phyloP scores from a whole-genome alignment of 345 rosid genomes.

The Citrus maxima region DNA sequence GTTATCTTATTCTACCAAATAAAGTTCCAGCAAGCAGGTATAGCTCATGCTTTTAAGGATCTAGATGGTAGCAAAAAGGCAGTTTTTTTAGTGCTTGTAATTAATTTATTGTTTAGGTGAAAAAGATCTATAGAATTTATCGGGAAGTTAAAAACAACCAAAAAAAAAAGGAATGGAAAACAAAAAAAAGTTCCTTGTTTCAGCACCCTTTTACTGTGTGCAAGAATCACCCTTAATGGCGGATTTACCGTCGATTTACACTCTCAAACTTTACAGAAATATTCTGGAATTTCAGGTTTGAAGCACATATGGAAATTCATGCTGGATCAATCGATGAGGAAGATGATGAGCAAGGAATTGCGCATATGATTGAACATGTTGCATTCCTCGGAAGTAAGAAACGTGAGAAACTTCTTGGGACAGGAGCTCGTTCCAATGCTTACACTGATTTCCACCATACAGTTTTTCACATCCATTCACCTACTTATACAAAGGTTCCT shows the following conservation, averaged over 20 bases:
- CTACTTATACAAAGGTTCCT: constrained; percentile 79
- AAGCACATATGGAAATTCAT: constrained; percentile 99
- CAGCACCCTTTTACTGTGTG: background rate
- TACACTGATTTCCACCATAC: constrained; percentile 99
- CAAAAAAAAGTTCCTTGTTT: background rate
- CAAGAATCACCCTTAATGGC: background rate
- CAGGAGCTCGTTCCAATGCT: constrained; percentile 98
- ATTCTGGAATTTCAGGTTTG: constrained; percentile 62
- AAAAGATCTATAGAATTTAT: background rate
- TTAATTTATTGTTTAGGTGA: background rate
- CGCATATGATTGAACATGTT: constrained; percentile 99
- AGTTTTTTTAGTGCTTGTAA: background rate
- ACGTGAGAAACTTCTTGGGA: constrained; percentile 97
- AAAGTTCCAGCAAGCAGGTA: constrained; percentile 97
- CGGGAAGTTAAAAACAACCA: background rate
- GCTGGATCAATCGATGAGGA: constrained; percentile 97
- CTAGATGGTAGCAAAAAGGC: background rate
- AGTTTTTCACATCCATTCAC: constrained; percentile 98
- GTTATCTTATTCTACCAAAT: constrained; percentile 91
- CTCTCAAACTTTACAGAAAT: constrained; percentile 11
- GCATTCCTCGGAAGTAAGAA: constrained; percentile 99
- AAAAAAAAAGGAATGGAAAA: background rate
- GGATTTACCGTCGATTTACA: background rate
- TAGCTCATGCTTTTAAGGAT: constrained; percentile 6
- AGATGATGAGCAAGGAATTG: constrained; percentile 99